Percentiles rank a stretch among this genome's conserved stretches.
Evolutionary conservation across 345 rosid genomes (phyloP).

Genomic region (Kandelia obovata): DNA sequence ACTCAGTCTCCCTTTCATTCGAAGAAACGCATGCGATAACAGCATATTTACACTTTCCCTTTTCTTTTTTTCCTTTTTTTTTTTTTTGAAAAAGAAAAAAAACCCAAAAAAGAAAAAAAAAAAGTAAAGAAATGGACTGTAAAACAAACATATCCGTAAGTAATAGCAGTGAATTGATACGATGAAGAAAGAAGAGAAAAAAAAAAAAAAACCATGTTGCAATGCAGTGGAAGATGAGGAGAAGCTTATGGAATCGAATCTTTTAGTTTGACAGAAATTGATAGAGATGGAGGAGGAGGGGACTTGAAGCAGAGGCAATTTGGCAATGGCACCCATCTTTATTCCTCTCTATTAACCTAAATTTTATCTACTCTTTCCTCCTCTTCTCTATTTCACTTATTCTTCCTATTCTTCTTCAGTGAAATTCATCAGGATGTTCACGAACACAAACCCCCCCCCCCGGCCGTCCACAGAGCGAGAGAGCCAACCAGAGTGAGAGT

Average conservation of each 20-base stretch:
- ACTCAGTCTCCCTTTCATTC: conserved; percentile 57
- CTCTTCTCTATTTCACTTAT: not conserved
- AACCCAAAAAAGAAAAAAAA: not conserved
- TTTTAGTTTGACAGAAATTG: not conserved
- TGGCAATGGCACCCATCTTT: conserved; percentile 18
- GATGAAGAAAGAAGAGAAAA: not conserved
- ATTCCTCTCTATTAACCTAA: conserved; percentile 4
- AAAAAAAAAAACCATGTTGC: not conserved
- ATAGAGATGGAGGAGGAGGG: conserved; percentile 15
- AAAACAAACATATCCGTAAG: not conserved
- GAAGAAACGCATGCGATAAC: conserved; percentile 40
- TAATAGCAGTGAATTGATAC: not conserved
- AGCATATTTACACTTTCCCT: conserved; percentile 25
- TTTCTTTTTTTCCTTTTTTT: not conserved
- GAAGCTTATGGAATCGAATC: conserved; percentile 10
- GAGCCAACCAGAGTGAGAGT: not conserved
- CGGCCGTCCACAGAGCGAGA: not conserved
- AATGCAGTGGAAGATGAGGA: not conserved
- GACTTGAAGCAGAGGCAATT: conserved; percentile 27
- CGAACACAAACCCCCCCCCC: not conserved
- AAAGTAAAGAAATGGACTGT: not conserved
- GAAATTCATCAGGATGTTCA: not conserved
- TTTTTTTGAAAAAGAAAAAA: not conserved
- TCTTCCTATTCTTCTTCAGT: not conserved
- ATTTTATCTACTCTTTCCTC: not conserved